These are phyloP conservation scores for Nakazawaea siamensis DNA, from an alignment of 805 yeast genomes.

Conservation along the genomic window DNA sequence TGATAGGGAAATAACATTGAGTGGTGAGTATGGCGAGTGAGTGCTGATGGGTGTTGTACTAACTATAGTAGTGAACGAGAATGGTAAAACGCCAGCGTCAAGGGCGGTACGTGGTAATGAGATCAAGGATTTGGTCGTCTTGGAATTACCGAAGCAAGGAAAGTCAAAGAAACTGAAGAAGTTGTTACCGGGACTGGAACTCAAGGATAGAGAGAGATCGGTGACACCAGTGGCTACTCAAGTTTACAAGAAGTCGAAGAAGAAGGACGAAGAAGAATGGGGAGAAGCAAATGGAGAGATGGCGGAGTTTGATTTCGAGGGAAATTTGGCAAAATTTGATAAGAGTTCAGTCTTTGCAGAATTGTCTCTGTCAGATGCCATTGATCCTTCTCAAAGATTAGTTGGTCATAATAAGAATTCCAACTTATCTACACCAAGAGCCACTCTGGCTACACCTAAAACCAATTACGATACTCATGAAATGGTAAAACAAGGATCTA, in stretches of 20 bases:
- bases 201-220: slow-evolving; percentile 14
- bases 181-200: slow-evolving; percentile 1
- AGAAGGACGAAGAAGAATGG: slow-evolving; percentile 29
- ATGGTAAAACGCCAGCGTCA: slow-evolving; percentile 11
- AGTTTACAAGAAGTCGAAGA: slow-evolving; percentile 2
- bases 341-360: slow-evolving; percentile 74
- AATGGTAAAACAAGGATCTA: slow-evolving; percentile 50
- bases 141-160: slow-evolving; percentile 36
- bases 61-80: slow-evolving; percentile 8
- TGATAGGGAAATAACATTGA: slow-evolving; percentile 22
- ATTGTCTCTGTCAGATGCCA: slow-evolving; percentile 54
- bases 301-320: slow-evolving; percentile 79
- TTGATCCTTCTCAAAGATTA: slow-evolving; percentile 52
- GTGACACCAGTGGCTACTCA: no score
- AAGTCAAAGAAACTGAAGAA: slow-evolving; percentile 13
- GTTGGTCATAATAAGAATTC: slow-evolving; percentile 64
- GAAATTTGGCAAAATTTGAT: slow-evolving; percentile 75
- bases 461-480: slow-evolving; percentile 62
- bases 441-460: slow-evolving; percentile 15
- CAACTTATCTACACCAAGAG: slow-evolving; percentile 1
- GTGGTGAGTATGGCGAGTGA: neutral
- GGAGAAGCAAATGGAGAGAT: slow-evolving; percentile 28
- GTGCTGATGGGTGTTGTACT: slow-evolving; percentile 10
- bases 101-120: slow-evolving; percentile 23
- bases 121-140: slow-evolving; percentile 48